Percentiles rank a stretch among this genome's conserved stretches.
Evolutionary conservation across 768 basidiomycete species (phyloP).

Genomic region (Agaricus sinodeliciosus): DNA sequence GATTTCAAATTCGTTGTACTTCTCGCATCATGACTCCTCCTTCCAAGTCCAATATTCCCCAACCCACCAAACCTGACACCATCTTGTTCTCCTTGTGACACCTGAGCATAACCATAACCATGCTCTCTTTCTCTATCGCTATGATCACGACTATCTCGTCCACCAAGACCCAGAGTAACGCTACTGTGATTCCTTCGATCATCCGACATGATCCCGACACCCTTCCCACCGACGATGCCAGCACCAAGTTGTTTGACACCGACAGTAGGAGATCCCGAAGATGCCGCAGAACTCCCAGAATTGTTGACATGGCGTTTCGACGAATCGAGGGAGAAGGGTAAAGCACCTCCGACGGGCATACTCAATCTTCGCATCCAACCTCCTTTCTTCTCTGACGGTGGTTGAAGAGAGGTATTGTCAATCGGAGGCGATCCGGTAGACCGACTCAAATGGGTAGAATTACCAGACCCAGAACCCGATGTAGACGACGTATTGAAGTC

Average conservation of each 20-base stretch:
- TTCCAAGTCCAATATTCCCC: constrained; percentile 15
- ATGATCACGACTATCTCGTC: background rate
- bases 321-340: constrained; percentile 47
- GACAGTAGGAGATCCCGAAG: constrained; percentile 13
- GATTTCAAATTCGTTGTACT: constrained; percentile 44
- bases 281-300: constrained; percentile 22
- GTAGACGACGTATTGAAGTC: constrained; percentile 18
- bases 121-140: constrained; percentile 3
- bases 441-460: constrained; percentile 21
- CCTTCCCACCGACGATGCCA: constrained; percentile 18
- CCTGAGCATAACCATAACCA: constrained; percentile 3
- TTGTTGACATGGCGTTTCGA: constrained; percentile 29
- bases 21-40: constrained; percentile 38
- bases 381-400: constrained; percentile 23
- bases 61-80: constrained; percentile 36
- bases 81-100: constrained; percentile 29
- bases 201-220: constrained; percentile 30
- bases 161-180: constrained; percentile 26
- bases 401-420: constrained; percentile 38
- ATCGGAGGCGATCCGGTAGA: constrained; percentile 13
- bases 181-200: constrained; percentile 46
- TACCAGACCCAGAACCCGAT: constrained; percentile 22
- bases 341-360: constrained; percentile 57
- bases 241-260: constrained; percentile 2
- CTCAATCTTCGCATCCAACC: constrained; percentile 76